These are phyloP conservation scores for Syzygium oleosum DNA, from an alignment of 345 rosid species.

Conservation along the genomic window DNA sequence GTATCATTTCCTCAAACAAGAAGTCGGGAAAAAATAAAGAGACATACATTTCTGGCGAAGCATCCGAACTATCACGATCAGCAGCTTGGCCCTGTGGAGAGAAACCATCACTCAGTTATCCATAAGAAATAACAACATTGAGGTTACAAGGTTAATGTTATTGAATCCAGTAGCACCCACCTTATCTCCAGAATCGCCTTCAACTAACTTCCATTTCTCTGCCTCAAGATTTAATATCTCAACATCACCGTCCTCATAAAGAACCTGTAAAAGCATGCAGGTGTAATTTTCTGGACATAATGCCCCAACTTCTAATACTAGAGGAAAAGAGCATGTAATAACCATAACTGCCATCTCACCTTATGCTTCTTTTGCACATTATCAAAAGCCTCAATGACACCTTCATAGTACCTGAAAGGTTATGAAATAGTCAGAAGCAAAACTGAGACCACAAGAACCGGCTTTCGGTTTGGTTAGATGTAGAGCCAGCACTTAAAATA, in stretches of 20 bases:
- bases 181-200: constrained; percentile 32
- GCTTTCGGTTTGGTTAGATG: neutral
- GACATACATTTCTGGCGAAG: constrained; percentile 43
- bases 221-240: constrained; percentile 49
- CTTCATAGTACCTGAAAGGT: constrained; percentile 65
- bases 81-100: constrained; percentile 44
- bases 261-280: constrained; percentile 31
- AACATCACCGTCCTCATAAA: constrained; percentile 73
- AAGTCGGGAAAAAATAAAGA: neutral
- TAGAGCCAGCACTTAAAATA: neutral
- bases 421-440: neutral
- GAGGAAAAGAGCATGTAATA: neutral
- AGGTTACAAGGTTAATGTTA: neutral
- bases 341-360: constrained; percentile 29
- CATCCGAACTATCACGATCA: constrained; percentile 28
- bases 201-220: constrained; percentile 50
- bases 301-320: neutral
- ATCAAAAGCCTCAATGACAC: constrained; percentile 53
- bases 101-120: neutral
- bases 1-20: neutral
- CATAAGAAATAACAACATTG: constrained; percentile 1
- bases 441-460: neutral
- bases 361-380: constrained; percentile 51
- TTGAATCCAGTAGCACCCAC: constrained; percentile 18
- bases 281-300: neutral